phyloP scores from a whole-genome alignment of 306 rosid species.

The Cucumis sativus region Cucumber_9930_V3 NC_026661.2:19830501-19831000 shows the following conservation, averaged over 20 bases:
- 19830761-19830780: background rate
- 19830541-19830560: background rate
- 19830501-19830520: background rate
- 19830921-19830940: background rate
- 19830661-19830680: background rate
- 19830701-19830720: background rate
- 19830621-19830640: background rate
- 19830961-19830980: conserved; percentile 95
- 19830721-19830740: background rate
- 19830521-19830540: background rate
- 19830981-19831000: conserved; percentile 78
- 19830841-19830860: background rate
- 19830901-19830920: background rate
- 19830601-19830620: background rate
- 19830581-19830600: background rate
- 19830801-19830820: background rate
- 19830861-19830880: background rate
- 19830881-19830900: background rate
- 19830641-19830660: background rate
- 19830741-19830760: background rate
- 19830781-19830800: background rate
- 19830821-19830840: background rate
- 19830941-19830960: conserved; percentile 29
- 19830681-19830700: background rate
- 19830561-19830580: background rate